phyloP scores from a whole-genome alignment of 805 yeast species.

The Starmerella geochares region DNA sequence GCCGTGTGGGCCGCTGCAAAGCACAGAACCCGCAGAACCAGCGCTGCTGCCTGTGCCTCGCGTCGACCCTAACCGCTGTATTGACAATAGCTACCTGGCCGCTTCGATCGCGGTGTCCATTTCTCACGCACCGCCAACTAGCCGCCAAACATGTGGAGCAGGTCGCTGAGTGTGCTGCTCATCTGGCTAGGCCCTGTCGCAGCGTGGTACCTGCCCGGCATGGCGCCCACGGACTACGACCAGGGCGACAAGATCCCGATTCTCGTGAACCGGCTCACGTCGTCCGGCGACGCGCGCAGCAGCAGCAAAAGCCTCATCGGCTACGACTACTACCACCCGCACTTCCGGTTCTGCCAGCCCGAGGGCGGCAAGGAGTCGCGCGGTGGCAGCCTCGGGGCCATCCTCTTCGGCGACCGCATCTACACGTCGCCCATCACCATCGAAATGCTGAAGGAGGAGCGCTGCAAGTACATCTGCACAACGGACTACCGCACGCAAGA shows the following conservation, averaged over 20 bases:
- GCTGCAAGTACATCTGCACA: conserved; percentile 61
- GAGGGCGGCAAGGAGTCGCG: conserved; percentile 53
- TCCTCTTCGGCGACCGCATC: conserved; percentile 90
- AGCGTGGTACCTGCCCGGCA: conserved; percentile 89
- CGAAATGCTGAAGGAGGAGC: conserved; percentile 60
- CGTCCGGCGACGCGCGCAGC: conserved; percentile 38
- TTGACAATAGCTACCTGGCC: not conserved
- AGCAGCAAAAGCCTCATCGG: conserved; percentile 30
- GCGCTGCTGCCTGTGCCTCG: too few species aligned
- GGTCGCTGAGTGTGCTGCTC: conserved; percentile 1
- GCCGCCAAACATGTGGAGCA: not conserved
- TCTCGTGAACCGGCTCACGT: conserved; percentile 83
- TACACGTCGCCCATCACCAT: conserved; percentile 83
- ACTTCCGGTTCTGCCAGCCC: conserved; percentile 78
- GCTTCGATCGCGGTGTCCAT: not conserved
- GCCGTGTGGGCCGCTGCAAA: too few species aligned
- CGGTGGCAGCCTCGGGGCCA: conserved; percentile 83
- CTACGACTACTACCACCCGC: conserved; percentile 57
- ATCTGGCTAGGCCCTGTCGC: conserved; percentile 22
- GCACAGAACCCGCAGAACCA: too few species aligned
- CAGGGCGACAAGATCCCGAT: conserved; percentile 65
- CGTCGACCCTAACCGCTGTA: not conserved
- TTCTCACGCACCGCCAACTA: not conserved
- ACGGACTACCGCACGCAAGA: conserved; percentile 51
- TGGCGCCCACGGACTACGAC: conserved; percentile 82